These are phyloP conservation scores for Auriscalpium vulgare DNA, from an alignment of 768 basidiomycete genomes.

Conservation along the genomic window DNA sequence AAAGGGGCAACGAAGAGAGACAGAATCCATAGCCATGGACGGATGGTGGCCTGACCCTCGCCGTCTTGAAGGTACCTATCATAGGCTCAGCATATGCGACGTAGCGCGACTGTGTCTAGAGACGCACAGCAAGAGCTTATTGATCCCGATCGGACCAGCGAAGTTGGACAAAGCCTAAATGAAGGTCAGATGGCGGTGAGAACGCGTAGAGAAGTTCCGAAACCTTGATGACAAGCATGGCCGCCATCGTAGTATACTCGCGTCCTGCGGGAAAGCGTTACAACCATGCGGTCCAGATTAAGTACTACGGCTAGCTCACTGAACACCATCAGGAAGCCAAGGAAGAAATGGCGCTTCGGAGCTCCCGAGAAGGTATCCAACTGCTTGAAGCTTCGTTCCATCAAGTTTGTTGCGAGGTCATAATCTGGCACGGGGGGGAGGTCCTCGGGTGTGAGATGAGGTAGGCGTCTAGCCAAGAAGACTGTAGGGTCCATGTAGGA, in stretches of 20 bases:
- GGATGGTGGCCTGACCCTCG: constrained; percentile 32
- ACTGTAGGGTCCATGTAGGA: constrained; percentile 48
- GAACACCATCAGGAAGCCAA: constrained; percentile 18
- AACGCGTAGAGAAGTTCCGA: background rate
- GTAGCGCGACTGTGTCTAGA: too few species aligned
- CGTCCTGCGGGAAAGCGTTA: constrained; percentile 7
- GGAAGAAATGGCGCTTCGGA: constrained; percentile 17
- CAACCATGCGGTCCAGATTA: constrained; percentile 6
- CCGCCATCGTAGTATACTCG: constrained; percentile 6
- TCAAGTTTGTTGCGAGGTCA: constrained; percentile 28
- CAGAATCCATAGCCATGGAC: constrained; percentile 65
- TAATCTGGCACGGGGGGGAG: constrained; percentile 45
- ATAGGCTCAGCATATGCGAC: too few species aligned
- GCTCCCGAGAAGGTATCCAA: constrained; percentile 18
- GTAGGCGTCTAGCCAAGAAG: constrained; percentile 31
- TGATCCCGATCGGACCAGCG: constrained; percentile 24
- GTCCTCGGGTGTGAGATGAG: constrained; percentile 34
- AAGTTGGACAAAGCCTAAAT: constrained; percentile 18
- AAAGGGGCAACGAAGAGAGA: constrained; percentile 43
- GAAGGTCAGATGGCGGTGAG: too few species aligned
- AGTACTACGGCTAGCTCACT: constrained; percentile 3
- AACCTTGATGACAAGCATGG: constrained; percentile 2
- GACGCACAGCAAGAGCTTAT: constrained; percentile 23
- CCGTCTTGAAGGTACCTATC: constrained; percentile 53
- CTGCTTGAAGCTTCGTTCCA: constrained; percentile 14